Conservation (phyloP, 306 rosid species). For the Cicer pinnatifidum region DNA sequence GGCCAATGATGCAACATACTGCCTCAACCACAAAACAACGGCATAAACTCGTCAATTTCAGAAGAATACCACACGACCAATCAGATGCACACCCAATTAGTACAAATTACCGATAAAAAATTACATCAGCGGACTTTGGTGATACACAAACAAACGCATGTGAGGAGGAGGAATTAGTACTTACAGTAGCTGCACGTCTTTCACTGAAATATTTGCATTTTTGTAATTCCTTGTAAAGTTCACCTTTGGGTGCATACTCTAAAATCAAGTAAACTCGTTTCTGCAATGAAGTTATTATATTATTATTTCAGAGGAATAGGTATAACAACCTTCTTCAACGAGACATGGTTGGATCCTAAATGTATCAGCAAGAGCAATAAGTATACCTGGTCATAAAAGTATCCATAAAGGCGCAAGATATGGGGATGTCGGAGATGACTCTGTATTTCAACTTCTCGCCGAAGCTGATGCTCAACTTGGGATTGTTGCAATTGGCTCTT, state of each 20-base stretch:
- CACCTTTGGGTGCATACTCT: constrained; percentile 98
- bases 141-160: neutral
- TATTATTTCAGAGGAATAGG: constrained; percentile 12
- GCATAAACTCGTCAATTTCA: constrained; percentile 27
- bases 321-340: constrained; percentile 1
- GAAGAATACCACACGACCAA: constrained; percentile 24
- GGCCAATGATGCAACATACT: constrained; percentile 96
- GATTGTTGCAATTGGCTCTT: constrained; percentile 99
- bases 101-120: constrained; percentile 5
- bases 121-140: neutral
- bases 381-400: constrained; percentile 89
- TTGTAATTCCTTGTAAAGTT: constrained; percentile 96
- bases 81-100: neutral
- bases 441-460: constrained; percentile 96
- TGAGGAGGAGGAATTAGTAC: constrained; percentile 14
- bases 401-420: constrained; percentile 89
- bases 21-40: constrained; percentile 45
- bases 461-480: constrained; percentile 98
- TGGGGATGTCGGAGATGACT: constrained; percentile 98
- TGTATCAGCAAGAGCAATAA: constrained; percentile 26
- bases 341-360: neutral
- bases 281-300: constrained; percentile 54
- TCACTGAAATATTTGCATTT: constrained; percentile 96
- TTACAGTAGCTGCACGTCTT: constrained; percentile 99
- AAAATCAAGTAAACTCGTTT: constrained; percentile 91